These are phyloP conservation scores for Musa acuminata DNA, from an alignment of 176 grass and related monocot genomes.

Conservation along the genomic window DNA sequence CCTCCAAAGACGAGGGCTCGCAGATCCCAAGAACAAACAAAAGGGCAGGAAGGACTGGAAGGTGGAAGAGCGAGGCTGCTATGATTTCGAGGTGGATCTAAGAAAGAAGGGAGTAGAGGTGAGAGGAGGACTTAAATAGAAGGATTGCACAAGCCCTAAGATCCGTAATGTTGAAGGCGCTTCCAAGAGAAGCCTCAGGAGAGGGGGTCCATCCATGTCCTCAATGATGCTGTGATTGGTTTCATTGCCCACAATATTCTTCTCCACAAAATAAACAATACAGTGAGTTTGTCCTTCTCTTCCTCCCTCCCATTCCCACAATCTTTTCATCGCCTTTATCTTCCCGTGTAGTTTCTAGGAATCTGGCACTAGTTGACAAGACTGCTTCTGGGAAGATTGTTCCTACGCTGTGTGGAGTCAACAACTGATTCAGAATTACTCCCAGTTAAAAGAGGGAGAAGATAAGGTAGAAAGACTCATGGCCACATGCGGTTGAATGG, in stretches of 20 bases:
- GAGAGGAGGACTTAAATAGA: slow-evolving; percentile 1
- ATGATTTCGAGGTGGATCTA: slow-evolving; percentile 16
- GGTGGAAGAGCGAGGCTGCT: not conserved
- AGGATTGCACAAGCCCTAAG: not conserved
- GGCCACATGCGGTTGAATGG: not conserved
- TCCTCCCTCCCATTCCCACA: not conserved
- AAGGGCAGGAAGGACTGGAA: not conserved
- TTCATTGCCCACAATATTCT: not conserved
- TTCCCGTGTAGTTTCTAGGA: not conserved
- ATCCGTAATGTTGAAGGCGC: slow-evolving; percentile 2
- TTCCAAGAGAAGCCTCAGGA: not conserved
- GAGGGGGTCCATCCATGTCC: not conserved
- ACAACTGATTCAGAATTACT: not conserved
- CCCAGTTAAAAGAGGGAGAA: not conserved
- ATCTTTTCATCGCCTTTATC: not conserved
- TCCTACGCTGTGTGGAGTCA: not conserved
- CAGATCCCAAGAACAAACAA: not conserved
- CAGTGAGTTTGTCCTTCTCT: slow-evolving; percentile 6
- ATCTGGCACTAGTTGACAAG: not conserved
- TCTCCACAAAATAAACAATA: not conserved
- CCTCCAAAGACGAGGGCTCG: not conserved
- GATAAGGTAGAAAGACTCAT: not conserved
- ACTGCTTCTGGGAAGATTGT: too few species aligned
- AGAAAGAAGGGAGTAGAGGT: slow-evolving; percentile 12
- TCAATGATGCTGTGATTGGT: not conserved